These are phyloP conservation scores for Pisolithus orientalis DNA, from an alignment of 768 basidiomycete genomes.

Conservation along the genomic window DNA sequence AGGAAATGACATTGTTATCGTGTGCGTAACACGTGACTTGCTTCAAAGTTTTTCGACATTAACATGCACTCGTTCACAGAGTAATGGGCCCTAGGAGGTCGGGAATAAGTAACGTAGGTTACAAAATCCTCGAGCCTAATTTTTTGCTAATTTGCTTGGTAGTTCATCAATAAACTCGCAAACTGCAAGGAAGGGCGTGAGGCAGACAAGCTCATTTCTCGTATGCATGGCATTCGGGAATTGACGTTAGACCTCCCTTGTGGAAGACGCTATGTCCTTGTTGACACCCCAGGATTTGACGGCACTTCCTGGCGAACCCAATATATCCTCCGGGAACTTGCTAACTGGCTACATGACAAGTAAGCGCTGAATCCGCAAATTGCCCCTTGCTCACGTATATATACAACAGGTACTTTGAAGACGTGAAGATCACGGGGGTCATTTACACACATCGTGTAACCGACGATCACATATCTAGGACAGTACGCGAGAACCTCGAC, in stretches of 20 bases:
- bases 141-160: neutral
- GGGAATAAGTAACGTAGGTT: neutral
- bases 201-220: neutral
- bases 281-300: constrained; percentile 13
- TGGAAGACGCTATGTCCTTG: constrained; percentile 9
- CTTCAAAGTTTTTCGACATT: too few relatives aligned
- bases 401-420: neutral
- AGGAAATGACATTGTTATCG: too few relatives aligned
- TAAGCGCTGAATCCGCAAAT: constrained; percentile 3
- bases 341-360: neutral
- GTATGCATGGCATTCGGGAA: constrained; percentile 6
- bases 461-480: constrained; percentile 29
- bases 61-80: neutral
- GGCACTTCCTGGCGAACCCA: neutral
- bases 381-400: neutral
- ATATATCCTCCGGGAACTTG: neutral
- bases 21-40: too few relatives aligned
- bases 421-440: constrained; percentile 22
- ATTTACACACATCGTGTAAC: constrained; percentile 31
- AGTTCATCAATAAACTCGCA: neutral
- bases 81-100: constrained; percentile 9
- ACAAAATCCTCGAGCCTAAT: neutral
- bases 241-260: constrained; percentile 9
- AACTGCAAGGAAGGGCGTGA: neutral
- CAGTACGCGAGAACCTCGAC: constrained; percentile 23